These are phyloP conservation scores for Singerocomus inundabilis DNA, from an alignment of 1,284 basidiomycete species.

Conservation along the genomic window DNA sequence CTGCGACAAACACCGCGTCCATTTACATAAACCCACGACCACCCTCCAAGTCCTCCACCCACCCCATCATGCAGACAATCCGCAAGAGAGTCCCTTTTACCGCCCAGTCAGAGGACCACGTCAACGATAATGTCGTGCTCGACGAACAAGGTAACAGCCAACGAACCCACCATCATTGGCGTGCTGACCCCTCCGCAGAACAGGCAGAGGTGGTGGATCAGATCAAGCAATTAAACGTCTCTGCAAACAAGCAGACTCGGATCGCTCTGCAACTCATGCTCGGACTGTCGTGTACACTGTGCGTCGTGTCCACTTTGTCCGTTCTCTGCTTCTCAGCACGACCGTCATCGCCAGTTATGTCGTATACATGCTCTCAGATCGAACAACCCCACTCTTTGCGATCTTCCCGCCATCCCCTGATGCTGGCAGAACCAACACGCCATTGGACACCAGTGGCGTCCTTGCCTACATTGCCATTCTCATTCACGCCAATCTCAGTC, in stretches of 20 bases:
- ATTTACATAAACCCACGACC: constrained; percentile 11
- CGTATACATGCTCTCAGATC: constrained; percentile 39
- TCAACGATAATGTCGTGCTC: constrained; percentile 36
- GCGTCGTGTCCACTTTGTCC: constrained; percentile 18
- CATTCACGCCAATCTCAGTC: constrained; percentile 46
- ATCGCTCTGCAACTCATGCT: constrained; percentile 40
- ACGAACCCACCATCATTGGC: background rate
- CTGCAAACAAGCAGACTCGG: constrained; percentile 39
- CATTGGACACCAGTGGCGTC: constrained; percentile 39
- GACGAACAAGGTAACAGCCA: constrained; percentile 49
- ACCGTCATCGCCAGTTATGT: constrained; percentile 40
- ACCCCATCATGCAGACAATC: constrained; percentile 31
- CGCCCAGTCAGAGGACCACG: constrained; percentile 31
- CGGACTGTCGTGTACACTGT: constrained; percentile 46
- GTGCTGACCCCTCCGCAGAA: constrained; percentile 38
- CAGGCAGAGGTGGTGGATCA: constrained; percentile 49
- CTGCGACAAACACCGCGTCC: constrained; percentile 4
- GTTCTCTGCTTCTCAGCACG: background rate
- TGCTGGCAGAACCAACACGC: constrained; percentile 16
- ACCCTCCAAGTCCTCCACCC: background rate
- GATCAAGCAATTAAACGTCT: constrained; percentile 40
- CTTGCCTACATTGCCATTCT: constrained; percentile 46
- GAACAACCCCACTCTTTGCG: constrained; percentile 44
- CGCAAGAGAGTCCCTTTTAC: constrained; percentile 47
- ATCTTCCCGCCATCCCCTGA: constrained; percentile 37